Evolutionary conservation across 2,329 filamentous ascomycete species (phyloP), one percentile per base, ranked within the genome.

Genomic region (Diplodia scrobiculata): DNA sequence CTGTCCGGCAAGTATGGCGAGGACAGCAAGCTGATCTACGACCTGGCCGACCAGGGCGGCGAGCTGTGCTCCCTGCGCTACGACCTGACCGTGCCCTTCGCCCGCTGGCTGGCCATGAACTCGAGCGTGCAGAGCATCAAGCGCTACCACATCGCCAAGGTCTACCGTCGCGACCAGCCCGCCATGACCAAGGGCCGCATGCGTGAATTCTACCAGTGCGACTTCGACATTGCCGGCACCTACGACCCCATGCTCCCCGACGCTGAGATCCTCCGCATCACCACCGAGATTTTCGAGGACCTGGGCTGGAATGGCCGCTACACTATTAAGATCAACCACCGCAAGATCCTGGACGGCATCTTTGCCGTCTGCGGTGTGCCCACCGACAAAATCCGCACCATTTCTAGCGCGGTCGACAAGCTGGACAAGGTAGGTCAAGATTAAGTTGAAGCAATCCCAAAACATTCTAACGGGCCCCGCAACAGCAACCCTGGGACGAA

Each of bases 191-290:
- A 96, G 77, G 94, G 93, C 62, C 87, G 93, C 64, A 95, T 97
- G 90, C 87, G 94, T 74, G 94, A 97, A 79, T 97, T 97, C 79
- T 97, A 96, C 81, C 93, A 97, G 79, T 97, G 93, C 81, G 94
- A 98, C 80, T 96, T 97, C 75, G 93, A 97, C 76, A 94, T 97
- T 79, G 93, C 93, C 13, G 92, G 93, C 68, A 83, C 81, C 50
- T 96, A 92, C 80, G 94, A 97, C 76, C 80, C 91, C 64, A 97
- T 97, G 92, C 85, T 97, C 29, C 91, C 93, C 66, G 94, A 97
- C 74, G 91, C 92, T 45, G 93, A 97, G 80, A 89, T 97, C 67
- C 80, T 98, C 72, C 86, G 90, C 67, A 92, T 97, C 70, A 86
- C 91, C 59, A 88, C 87, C 72, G 92, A 97, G 76, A 90, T 96